Evolutionary conservation across 495 filamentous ascomycete genomes (phyloP), one percentile per base, ranked within the genome.

Genomic region (Ascobolus immersus): DNA sequence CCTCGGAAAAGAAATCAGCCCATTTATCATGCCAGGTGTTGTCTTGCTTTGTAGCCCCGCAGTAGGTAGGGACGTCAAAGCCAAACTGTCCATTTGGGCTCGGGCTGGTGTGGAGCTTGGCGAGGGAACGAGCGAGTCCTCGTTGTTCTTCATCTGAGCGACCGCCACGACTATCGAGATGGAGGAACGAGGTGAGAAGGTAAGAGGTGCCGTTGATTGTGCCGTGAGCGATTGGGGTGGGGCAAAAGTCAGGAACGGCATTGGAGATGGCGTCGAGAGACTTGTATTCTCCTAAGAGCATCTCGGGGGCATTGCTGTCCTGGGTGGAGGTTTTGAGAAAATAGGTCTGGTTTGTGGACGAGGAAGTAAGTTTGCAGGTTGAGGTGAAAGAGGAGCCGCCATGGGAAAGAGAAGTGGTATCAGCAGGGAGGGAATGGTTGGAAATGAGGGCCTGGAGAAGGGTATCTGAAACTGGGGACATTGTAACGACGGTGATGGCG

Each of bases 11-110:
- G 44, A 93, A 92, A 0, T 75, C 67, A 0, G 72, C 67, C 84
- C 84, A 94, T 4, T 58, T 68, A 15, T 56, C 52, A 31, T 52
- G 59, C 44, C 59, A 82, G 2, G 45, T 47, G 47, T 92, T 94
- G 13, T 75, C 61, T 54, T 91, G 82, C 32, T 58, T 61, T 13
- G 79, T 82, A 30, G 77, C 64, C 2, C 84, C 82, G 51, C 82
- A 92, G 55, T 71, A 91, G 0, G 72, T 92, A 3, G 77, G 57
- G 1, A 71, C 72, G 1, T 73, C 71, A 49, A 91, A 92, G 5
- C 84, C 82, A 39, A 77, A 92, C 50, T 62, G 52, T 0, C 67
- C 64, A 1, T 60, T 50, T 33, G 73, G 72, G 9, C 75, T 73
- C 0, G 74, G 70, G 2, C 71, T 82, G 14, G 64, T 69, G 52